Evolutionary conservation across 805 yeast genomes (phyloP), one percentile per base, ranked within the genome.

Genomic region (Lachancea fermentati): DNA sequence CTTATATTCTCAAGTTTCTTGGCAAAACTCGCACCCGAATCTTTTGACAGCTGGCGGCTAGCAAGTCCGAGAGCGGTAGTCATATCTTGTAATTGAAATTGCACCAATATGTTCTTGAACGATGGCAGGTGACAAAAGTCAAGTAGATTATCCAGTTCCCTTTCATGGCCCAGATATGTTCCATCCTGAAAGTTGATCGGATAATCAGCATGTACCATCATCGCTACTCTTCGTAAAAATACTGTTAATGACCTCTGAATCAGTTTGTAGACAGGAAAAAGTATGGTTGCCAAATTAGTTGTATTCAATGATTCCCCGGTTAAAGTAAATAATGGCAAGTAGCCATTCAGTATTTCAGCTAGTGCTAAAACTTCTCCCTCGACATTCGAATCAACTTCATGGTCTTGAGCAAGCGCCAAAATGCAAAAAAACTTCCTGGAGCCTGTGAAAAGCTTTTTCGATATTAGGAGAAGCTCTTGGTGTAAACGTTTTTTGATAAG

Each of bases 401-500:
- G n/a, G n/a, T n/a, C n/a, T n/a, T n/a, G n/a, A n/a, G n/a, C n/a
- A n/a, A n/a, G n/a, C n/a, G n/a, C n/a, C n/a, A n/a, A n/a, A n/a
- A n/a, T n/a, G n/a, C n/a, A n/a, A n/a, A n/a, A n/a, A n/a, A n/a
- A n/a, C n/a, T n/a, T n/a, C n/a, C n/a, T n/a, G n/a, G n/a, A n/a
- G n/a, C n/a, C n/a, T n/a, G n/a, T n/a, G n/a, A n/a, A n/a, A n/a
- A n/a, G n/a, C n/a, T n/a, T n/a, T n/a, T n/a, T n/a, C n/a, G n/a
- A 29, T 19, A 45, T 26, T 5, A 33, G 22, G 8, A 46, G 19
- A 17, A 57, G 34, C 25, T 49, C 51, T 32, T 51, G 55, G 13
- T 47, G 48, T n/a, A 49, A 17, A 28, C 47, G 44, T 34, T 49
- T 39, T 34, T 42, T 50, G n/a, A 51, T 25, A n/a, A 50, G 29